Evolutionary conservation across 805 yeast genomes (phyloP).

Genomic region (Cyberlindnera samutprakarnensis): DNA sequence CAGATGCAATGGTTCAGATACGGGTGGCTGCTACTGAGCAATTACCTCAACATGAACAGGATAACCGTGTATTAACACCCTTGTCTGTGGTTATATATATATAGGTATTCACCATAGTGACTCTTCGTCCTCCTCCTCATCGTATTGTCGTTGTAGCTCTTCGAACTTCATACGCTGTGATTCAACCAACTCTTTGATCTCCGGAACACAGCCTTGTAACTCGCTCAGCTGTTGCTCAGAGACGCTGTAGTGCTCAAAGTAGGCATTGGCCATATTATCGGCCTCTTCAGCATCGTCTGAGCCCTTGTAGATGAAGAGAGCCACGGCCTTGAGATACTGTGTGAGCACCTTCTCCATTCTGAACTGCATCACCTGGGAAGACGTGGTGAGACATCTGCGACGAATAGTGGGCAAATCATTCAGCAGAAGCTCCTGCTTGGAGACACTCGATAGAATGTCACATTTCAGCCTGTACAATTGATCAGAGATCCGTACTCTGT

Average conservation of each 20-base stretch:
- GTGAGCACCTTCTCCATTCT: slow-evolving; percentile 10
- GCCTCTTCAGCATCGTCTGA: slow-evolving; percentile 5
- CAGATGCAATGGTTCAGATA: slow-evolving; percentile 96
- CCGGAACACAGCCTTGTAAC: neutral
- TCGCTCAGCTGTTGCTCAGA: slow-evolving; percentile 2
- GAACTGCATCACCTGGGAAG: neutral
- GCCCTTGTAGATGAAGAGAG: slow-evolving; percentile 4
- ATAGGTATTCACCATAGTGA: slow-evolving; percentile 20
- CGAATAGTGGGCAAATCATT: slow-evolving; percentile 10
- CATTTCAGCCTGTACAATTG: slow-evolving; percentile 10
- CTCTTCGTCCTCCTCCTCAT: slow-evolving; percentile 25
- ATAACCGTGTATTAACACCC: neutral
- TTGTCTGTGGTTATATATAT: neutral
- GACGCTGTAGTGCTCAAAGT: slow-evolving; percentile 6
- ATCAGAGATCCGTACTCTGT: slow-evolving; percentile 6
- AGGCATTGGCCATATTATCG: slow-evolving; percentile 1
- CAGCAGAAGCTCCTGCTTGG: slow-evolving; percentile 6
- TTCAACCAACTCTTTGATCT: slow-evolving; percentile 1
- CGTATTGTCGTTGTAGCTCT: slow-evolving; percentile 21
- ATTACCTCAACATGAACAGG: slow-evolving; percentile 41
- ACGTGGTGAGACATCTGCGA: slow-evolving; percentile 3
- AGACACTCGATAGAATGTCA: slow-evolving; percentile 3
- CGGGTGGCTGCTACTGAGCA: slow-evolving; percentile 73
- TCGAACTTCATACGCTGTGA: slow-evolving; percentile 12
- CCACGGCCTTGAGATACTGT: slow-evolving; percentile 6